Conservation (phyloP, 768 basidiomycete species). For the Amanita muscaria region DNA sequence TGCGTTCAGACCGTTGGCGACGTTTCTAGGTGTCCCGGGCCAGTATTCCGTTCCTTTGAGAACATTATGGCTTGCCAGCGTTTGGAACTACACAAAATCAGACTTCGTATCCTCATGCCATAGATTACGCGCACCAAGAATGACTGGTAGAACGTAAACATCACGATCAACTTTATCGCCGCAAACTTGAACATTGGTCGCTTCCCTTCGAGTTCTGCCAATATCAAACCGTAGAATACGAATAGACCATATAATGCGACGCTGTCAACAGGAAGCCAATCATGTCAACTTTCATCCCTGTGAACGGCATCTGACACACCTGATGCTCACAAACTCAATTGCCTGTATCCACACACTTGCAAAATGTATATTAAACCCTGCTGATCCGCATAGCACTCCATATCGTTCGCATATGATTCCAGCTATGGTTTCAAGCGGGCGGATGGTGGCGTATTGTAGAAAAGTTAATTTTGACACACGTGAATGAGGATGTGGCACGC, state of each 20-base stretch:
- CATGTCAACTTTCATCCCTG: too few species aligned
- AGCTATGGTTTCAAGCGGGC: conserved; percentile 55
- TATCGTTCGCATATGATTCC: conserved; percentile 71
- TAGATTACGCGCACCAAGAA: conserved; percentile 47
- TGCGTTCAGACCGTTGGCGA: conserved; percentile 78
- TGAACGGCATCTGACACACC: too few species aligned
- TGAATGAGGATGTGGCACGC: conserved; percentile 9
- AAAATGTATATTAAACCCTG: conserved; percentile 47
- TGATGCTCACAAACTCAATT: conserved; percentile 77
- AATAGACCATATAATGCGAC: conserved; percentile 82
- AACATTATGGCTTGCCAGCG: conserved; percentile 53
- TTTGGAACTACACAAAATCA: conserved; percentile 39
- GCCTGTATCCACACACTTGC: conserved; percentile 65
- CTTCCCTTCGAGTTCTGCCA: conserved; percentile 64
- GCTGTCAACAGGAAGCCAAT: too few species aligned
- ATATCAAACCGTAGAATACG: too few species aligned
- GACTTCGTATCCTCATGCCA: not conserved
- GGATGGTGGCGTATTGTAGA: conserved; percentile 78
- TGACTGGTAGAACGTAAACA: conserved; percentile 85
- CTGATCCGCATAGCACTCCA: conserved; percentile 61
- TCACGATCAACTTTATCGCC: conserved; percentile 77
- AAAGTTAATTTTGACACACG: conserved; percentile 63
- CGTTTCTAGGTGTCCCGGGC: conserved; percentile 77
- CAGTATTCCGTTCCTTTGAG: conserved; percentile 73
- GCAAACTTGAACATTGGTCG: conserved; percentile 83